Percentiles rank a stretch among this genome's conserved stretches.
Conservation (phyloP, 108 stramenopile species). For the Nitzschia sp. region DNA sequence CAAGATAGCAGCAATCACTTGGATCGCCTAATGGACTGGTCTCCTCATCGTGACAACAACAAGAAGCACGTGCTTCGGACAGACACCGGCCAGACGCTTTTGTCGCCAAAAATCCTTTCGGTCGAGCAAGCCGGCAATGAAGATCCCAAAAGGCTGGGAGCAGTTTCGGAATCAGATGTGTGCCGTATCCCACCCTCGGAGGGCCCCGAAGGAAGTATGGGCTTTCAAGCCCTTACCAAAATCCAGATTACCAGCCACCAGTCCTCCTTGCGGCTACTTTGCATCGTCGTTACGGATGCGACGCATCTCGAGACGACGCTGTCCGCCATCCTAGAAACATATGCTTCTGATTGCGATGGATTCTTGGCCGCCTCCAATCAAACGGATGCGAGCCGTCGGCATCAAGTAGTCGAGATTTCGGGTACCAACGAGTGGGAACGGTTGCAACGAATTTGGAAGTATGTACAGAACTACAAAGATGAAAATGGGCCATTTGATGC, state of each 20-base stretch:
- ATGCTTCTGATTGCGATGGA: slow-evolving; percentile 70
- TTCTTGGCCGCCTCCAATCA: slow-evolving; percentile 54
- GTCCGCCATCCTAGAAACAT: slow-evolving; percentile 49
- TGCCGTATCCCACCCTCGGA: slow-evolving; percentile 40
- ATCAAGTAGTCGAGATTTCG: neutral
- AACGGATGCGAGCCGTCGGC: neutral
- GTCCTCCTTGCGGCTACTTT: slow-evolving; percentile 36
- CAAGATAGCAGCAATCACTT: neutral
- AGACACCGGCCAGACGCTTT: neutral
- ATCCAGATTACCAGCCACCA: slow-evolving; percentile 54
- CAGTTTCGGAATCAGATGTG: neutral
- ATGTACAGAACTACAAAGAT: neutral
- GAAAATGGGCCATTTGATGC: slow-evolving; percentile 54
- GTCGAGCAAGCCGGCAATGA: no score
- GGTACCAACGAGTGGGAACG: slow-evolving; percentile 27
- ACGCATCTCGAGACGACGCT: slow-evolving; percentile 19
- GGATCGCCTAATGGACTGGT: neutral
- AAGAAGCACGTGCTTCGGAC: neutral
- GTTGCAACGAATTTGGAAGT: slow-evolving; percentile 55
- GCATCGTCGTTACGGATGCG: slow-evolving; percentile 63
- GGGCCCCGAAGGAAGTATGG: slow-evolving; percentile 54
- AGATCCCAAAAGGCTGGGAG: neutral
- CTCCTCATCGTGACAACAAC: neutral
- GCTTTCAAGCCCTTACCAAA: slow-evolving; percentile 70
- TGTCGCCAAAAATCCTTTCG: neutral